Evolutionary conservation across 75 land plant species (phyloP).

Genomic region (Sequoiadendron giganteum): DNA sequence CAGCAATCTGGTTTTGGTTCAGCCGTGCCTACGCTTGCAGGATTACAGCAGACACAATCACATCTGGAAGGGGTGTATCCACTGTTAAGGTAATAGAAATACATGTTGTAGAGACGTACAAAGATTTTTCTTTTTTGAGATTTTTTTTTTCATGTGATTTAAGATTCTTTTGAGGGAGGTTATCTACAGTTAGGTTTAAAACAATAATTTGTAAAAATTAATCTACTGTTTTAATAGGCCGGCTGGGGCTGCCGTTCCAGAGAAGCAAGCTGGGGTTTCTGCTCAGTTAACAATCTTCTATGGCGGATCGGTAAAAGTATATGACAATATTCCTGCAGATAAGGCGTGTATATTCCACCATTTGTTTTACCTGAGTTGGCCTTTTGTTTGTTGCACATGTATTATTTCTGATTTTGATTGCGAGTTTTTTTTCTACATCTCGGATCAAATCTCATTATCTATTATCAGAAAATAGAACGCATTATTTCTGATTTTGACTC

Average conservation of each 20-base stretch:
- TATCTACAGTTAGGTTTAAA: neutral
- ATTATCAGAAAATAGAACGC: no score
- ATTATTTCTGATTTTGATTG: no score
- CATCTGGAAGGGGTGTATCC: neutral
- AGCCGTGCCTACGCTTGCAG: no score
- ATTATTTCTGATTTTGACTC: no score
- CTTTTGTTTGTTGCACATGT: no score
- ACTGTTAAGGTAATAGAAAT: neutral
- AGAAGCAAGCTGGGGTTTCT: neutral
- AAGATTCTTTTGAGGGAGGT: neutral
- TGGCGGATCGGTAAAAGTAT: slow-evolving; percentile 51
- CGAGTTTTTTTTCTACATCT: no score
- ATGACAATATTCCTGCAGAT: slow-evolving; percentile 48
- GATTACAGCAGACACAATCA: neutral
- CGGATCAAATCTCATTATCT: no score
- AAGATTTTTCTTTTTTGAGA: neutral
- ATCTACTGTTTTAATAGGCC: neutral
- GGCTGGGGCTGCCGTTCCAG: neutral
- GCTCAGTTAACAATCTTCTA: slow-evolving; percentile 57
- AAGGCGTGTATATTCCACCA: slow-evolving; percentile 15
- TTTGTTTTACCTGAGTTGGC: no score
- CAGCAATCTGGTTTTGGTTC: neutral
- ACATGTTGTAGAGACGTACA: neutral
- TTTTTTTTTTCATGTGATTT: no score
- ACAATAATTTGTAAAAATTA: neutral